A percentile compares a stretch with the other conserved stretches of the same genome.
Conservation (phyloP, 768 basidiomycete species). For the Leccinum arenicola region DNA sequence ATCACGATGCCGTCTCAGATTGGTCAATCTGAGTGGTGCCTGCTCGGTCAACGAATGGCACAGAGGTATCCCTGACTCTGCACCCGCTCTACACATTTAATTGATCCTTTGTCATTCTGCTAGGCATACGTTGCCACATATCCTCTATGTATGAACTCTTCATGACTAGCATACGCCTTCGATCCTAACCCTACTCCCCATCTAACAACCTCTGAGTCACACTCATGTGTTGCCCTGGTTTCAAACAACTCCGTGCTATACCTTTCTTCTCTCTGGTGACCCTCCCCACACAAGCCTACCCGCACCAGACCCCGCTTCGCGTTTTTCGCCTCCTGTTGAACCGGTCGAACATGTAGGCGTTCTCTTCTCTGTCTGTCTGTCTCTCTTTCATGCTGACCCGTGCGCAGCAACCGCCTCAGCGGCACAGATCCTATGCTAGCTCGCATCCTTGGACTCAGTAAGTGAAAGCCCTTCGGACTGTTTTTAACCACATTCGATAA, state of each 20-base stretch:
- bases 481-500: too few relatives aligned
- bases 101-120: constrained; percentile 36
- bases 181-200: neutral
- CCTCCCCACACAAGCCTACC: constrained; percentile 17
- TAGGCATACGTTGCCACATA: constrained; percentile 56
- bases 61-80: constrained; percentile 38
- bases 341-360: constrained; percentile 13
- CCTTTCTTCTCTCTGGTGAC: constrained; percentile 44
- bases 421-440: too few relatives aligned
- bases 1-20: constrained; percentile 27
- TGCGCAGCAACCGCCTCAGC: too few relatives aligned
- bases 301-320: neutral
- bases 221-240: constrained; percentile 37
- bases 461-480: too few relatives aligned
- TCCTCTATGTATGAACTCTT: constrained; percentile 47
- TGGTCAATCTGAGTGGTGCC: constrained; percentile 39
- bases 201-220: constrained; percentile 1
- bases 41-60: constrained; percentile 42
- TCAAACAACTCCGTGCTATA: constrained; percentile 35
- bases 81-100: neutral
- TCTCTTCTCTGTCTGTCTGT: neutral
- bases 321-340: neutral
- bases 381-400: too few relatives aligned
- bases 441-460: too few relatives aligned
- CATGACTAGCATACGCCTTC: constrained; percentile 38